Evolutionary conservation across 148 eudicot species (phyloP).

Genomic region (Mesembryanthemum crystallinum): DNA sequence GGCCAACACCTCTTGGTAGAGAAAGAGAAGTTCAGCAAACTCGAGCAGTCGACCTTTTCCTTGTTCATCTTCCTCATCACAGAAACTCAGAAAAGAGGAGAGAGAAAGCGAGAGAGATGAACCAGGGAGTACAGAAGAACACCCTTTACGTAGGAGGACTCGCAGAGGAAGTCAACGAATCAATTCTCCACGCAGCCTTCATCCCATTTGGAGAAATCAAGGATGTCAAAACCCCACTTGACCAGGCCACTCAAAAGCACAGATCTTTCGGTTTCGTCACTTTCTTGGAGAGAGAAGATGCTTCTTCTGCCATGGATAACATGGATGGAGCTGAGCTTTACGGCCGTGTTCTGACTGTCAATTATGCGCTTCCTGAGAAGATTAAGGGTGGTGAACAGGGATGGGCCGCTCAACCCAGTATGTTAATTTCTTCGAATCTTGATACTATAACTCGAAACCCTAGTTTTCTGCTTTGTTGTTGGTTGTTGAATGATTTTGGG

Average conservation of each 20-base stretch:
- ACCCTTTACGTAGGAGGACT: constrained; percentile 93
- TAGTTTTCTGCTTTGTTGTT: not conserved
- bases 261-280: constrained; percentile 94
- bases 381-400: constrained; percentile 99
- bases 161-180: constrained; percentile 92
- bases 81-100: not conserved
- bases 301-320: constrained; percentile 94
- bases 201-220: constrained; percentile 95
- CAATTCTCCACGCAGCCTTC: constrained; percentile 82
- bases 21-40: too few relatives aligned
- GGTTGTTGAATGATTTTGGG: not conserved
- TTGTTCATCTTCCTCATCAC: too few relatives aligned
- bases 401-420: constrained; percentile 99
- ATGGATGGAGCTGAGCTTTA: constrained; percentile 97
- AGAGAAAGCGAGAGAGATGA: constrained; percentile 32
- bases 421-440: constrained; percentile 1
- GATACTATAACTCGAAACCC: not conserved
- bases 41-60: too few relatives aligned
- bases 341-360: constrained; percentile 88
- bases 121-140: constrained; percentile 83
- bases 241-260: constrained; percentile 92
- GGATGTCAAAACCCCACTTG: constrained; percentile 92
- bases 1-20: too few relatives aligned
- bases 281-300: constrained; percentile 86
- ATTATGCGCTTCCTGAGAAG: constrained; percentile 85